Percentiles rank a stretch among this genome's conserved stretches.
These are phyloP conservation scores for Nannizziopsis barbatae DNA, from an alignment of 2,329 filamentous ascomycete genomes.

Conservation along the genomic window DNA sequence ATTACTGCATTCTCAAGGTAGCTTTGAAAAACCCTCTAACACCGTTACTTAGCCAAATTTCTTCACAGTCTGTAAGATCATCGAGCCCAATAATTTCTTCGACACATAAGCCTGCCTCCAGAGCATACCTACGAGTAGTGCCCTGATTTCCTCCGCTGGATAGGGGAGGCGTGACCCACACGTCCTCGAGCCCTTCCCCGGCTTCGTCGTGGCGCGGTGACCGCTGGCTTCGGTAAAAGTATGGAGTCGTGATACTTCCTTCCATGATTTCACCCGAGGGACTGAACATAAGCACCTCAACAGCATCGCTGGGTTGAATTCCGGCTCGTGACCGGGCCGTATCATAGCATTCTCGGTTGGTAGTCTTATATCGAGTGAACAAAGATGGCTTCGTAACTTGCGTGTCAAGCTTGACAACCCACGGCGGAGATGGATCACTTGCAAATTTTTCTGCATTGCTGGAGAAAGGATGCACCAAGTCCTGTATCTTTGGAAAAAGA, in stretches of 20 bases:
- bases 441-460: conserved; percentile 4
- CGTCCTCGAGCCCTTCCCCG: conserved; percentile 23
- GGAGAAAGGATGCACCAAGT: conserved; percentile 17
- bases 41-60: conserved; percentile 81
- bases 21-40: conserved; percentile 62
- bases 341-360: conserved; percentile 59
- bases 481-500: conserved; percentile 7
- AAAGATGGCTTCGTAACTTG: conserved; percentile 42
- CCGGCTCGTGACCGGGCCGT: conserved; percentile 52
- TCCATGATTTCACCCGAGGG: conserved; percentile 62
- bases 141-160: conserved; percentile 70
- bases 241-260: conserved; percentile 70
- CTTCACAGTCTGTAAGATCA: conserved; percentile 58
- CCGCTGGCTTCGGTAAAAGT: conserved; percentile 52
- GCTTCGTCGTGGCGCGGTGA: not conserved
- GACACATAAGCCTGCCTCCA: conserved; percentile 55
- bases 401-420: conserved; percentile 45
- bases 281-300: conserved; percentile 69
- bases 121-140: conserved; percentile 71
- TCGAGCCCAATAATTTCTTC: conserved; percentile 52
- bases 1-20: conserved; percentile 7
- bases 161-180: conserved; percentile 73
- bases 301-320: conserved; percentile 38
- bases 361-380: conserved; percentile 84
- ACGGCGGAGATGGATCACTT: conserved; percentile 22